A percentile compares a stretch with the other conserved stretches of the same genome.
These are phyloP conservation scores for Moesziomyces globuligerus DNA, from an alignment of 1,284 basidiomycete species.

Conservation along the genomic window DNA sequence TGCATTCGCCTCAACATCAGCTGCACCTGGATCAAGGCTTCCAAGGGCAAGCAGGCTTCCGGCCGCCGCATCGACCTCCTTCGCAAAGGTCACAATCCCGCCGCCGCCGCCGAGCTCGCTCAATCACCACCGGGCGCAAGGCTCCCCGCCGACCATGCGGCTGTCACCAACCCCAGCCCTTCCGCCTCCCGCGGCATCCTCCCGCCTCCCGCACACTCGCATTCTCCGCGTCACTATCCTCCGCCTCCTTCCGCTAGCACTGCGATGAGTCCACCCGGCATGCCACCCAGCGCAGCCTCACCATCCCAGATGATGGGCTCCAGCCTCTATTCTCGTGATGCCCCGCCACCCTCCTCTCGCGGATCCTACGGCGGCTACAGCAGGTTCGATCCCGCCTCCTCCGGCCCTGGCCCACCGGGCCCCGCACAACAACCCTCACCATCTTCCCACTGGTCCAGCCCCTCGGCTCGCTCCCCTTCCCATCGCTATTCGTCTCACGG, in stretches of 20 bases:
- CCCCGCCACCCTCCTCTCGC: constrained; percentile 14
- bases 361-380: constrained; percentile 29
- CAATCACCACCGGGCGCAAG: constrained; percentile 16
- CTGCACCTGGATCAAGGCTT: constrained; percentile 59
- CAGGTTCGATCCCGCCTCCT: constrained; percentile 17
- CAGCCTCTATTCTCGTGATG: constrained; percentile 39
- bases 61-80: constrained; percentile 47
- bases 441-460: constrained; percentile 43
- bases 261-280: constrained; percentile 35
- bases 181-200: constrained; percentile 20
- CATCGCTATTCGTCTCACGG: constrained; percentile 30
- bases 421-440: constrained; percentile 31
- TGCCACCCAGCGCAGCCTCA: constrained; percentile 30
- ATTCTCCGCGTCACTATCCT: constrained; percentile 30
- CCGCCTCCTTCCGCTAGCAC: constrained; percentile 8
- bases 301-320: constrained; percentile 20
- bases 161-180: constrained; percentile 21
- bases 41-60: constrained; percentile 51
- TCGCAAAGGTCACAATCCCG: constrained; percentile 46
- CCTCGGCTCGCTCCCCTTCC: constrained; percentile 29
- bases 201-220: constrained; percentile 12
- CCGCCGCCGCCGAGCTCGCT: constrained; percentile 29
- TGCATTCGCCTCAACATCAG: constrained; percentile 56
- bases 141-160: constrained; percentile 13
- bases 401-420: constrained; percentile 4